Base-by-base conservation (phyloP, 2,329 filamentous ascomycete species). In the Cryphonectria carpinicola region DNA sequence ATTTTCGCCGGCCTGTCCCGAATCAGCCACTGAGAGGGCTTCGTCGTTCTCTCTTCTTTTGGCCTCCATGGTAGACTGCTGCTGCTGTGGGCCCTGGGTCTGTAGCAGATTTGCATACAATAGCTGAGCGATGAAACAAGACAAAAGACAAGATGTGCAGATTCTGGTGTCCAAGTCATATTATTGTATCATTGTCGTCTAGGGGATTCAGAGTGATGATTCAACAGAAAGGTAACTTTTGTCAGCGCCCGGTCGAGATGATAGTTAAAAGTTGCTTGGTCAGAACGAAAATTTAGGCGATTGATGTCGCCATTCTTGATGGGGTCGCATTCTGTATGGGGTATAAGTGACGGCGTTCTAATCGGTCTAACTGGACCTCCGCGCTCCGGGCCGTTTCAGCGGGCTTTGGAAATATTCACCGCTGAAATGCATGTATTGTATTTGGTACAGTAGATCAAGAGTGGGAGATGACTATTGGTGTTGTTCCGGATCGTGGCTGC, bases 51-150 rank as follows among this genome's bases (percentile, higher is more conserved):
- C 52, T 35, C 17, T 46, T 49, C 17, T 46, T 49, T 67, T 65
- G 63, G 19, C n/a, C 8, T 35, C 64, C 70, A 71, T 71, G 41
- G 37, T 62, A 39, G 49, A 65, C 25, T 65, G 62, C 25, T 52
- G 62, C 13, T 39, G 32, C 32, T 32, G 10, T 17, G 41, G 14
- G 37, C 19, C n/a, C 25, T 35, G 39, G 6, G 25, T 43, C 13
- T 13, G 28, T n/a, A n/a, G 19, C 17, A 46, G 14, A 22, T 49
- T 28, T 11, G 41, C 22, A 22, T 65, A 25, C 8, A 52, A 49
- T 10, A 65, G 25, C 19, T 25, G 41, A 17, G 4, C 14, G 19
- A 10, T 32, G 17, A 6, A 10, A 0, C 17, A 37, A 46, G 39
- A 19, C 28, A 43, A 46, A 46, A 52, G 3, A 22, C 14, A 46